Conservation (phyloP, 306 rosid species). For the Dalbergia cochinchinensis region DNA sequence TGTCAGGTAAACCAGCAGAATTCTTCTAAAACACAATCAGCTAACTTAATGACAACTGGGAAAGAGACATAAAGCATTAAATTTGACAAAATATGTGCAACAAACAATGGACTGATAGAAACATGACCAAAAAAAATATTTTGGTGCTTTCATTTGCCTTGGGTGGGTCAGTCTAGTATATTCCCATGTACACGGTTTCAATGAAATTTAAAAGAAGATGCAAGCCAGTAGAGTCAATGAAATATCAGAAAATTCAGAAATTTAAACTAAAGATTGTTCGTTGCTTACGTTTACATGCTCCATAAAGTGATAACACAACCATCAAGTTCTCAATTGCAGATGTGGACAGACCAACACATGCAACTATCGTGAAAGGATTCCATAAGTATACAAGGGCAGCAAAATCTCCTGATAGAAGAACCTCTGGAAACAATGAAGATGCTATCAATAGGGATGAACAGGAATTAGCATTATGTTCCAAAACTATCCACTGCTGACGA, state of each 20-base stretch:
- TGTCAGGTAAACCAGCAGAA: slow-evolving; percentile 6
- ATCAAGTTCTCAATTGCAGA: slow-evolving; percentile 60
- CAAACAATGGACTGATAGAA: slow-evolving; percentile 22
- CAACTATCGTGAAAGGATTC: slow-evolving; percentile 62
- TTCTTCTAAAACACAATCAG: slow-evolving; percentile 30
- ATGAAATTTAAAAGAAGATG: neutral
- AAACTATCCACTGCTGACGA: slow-evolving; percentile 25
- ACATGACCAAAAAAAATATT: neutral
- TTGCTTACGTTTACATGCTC: slow-evolving; percentile 58
- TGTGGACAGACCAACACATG: slow-evolving; percentile 64
- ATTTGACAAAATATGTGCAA: slow-evolving; percentile 2
- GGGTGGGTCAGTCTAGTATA: neutral
- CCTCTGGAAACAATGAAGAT: slow-evolving; percentile 49
- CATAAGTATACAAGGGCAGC: slow-evolving; percentile 61
- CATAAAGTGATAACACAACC: slow-evolving; percentile 59
- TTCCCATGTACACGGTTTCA: neutral
- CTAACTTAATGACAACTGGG: slow-evolving; percentile 16
- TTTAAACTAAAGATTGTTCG: slow-evolving; percentile 21
- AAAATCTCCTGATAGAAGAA: slow-evolving; percentile 57
- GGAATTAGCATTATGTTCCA: slow-evolving; percentile 25
- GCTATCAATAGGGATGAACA: slow-evolving; percentile 32
- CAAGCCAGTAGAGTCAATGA: slow-evolving; percentile 17
- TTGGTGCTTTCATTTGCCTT: neutral
- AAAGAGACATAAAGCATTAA: neutral
- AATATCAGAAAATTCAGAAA: slow-evolving; percentile 27